Percentiles rank a stretch among this genome's conserved stretches.
Evolutionary conservation across 2,329 filamentous ascomycete species (phyloP).

Genomic region (Colletotrichum gloeosporioides): DNA sequence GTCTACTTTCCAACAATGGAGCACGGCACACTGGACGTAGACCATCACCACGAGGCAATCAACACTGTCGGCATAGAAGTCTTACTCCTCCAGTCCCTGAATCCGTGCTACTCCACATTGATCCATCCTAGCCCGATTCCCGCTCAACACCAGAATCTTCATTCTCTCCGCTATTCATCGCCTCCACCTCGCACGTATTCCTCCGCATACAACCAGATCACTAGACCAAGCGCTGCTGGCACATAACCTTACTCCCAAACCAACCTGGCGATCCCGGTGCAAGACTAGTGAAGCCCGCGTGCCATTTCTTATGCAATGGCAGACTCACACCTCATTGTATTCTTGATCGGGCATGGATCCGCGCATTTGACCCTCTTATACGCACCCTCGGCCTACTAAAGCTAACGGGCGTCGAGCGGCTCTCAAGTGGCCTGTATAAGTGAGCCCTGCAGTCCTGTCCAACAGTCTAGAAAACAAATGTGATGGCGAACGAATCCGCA

Average conservation of each 20-base stretch:
- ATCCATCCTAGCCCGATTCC: no score
- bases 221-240: not conserved
- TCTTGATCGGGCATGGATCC: no score
- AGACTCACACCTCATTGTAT: no score
- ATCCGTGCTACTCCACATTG: no score
- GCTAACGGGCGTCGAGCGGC: no score
- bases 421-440: no score
- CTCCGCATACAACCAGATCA: not conserved
- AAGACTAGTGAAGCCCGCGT: not conserved
- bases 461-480: no score
- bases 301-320: not conserved
- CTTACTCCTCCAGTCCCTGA: no score
- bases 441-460: no score
- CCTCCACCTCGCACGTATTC: not conserved
- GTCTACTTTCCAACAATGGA: not conserved
- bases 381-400: not conserved
- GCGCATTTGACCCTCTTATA: not conserved
- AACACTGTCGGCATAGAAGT: not conserved
- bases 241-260: not conserved
- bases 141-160: not conserved
- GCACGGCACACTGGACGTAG: no score
- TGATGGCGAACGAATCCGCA: no score
- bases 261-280: not conserved
- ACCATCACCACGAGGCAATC: no score
- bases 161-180: fast-evolving